Evolutionary conservation across 2,329 filamentous ascomycete species (phyloP).

Genomic region (Didymella arachidicola): DNA sequence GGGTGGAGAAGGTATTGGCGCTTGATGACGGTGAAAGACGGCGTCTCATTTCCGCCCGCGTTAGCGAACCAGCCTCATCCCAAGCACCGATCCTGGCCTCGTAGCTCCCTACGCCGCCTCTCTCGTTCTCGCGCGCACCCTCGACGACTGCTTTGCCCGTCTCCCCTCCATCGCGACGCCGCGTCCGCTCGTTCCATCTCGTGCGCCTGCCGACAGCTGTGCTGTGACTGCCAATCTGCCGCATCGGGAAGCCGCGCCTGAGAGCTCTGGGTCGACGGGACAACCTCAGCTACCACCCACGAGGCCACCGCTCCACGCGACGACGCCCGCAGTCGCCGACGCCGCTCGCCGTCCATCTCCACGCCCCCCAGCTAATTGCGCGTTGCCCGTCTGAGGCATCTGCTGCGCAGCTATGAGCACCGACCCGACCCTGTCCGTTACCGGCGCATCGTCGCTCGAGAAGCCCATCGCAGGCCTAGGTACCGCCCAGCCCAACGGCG

Average conservation of each 20-base stretch:
- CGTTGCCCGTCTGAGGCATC: constrained; percentile 26
- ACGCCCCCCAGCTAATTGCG: constrained; percentile 20
- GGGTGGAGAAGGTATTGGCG: constrained; percentile 31
- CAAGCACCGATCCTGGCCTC: constrained; percentile 39
- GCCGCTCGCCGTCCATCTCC: constrained; percentile 27
- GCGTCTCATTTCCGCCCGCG: constrained; percentile 48
- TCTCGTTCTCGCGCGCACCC: constrained; percentile 29
- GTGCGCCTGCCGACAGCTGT: constrained; percentile 31
- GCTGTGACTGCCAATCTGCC: constrained; percentile 32
- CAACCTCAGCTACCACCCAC: constrained; percentile 27
- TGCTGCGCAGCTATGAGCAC: constrained; percentile 49
- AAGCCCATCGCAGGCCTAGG: constrained; percentile 35
- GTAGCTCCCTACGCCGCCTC: constrained; percentile 37
- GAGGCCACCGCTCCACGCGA: constrained; percentile 39
- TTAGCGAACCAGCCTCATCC: constrained; percentile 49
- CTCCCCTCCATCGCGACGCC: constrained; percentile 32
- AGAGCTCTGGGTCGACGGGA: constrained; percentile 19
- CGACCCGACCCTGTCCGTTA: constrained; percentile 38
- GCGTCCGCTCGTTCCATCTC: constrained; percentile 40
- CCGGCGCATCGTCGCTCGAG: constrained; percentile 41
- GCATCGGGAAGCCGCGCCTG: constrained; percentile 27
- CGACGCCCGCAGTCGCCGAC: constrained; percentile 34
- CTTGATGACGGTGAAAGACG: constrained; percentile 41
- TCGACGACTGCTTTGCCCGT: constrained; percentile 24
- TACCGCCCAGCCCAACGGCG: constrained; percentile 45